Evolutionary conservation across 2,329 filamentous ascomycete genomes (phyloP), one percentile per base, ranked within the genome.

Genomic region (Alternaria hordeiaustralica): DNA sequence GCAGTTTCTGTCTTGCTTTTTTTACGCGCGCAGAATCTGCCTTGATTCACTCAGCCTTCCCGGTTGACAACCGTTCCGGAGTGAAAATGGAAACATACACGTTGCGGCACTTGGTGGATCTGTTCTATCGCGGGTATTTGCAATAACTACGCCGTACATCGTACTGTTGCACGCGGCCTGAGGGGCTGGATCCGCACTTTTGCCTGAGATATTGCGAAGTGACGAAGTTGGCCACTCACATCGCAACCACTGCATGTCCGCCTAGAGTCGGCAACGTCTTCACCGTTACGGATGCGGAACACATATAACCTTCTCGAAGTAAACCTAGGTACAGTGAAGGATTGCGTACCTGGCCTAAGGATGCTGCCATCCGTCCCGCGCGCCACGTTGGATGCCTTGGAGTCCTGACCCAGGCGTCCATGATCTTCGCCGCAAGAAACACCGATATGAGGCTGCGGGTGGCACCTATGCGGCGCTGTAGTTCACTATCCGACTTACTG

Each of bases 321-420:
- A 26, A 11, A 3, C 36, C 2, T 41, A 18, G 36, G n/a, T 41
- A 41, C 23, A 30, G 26, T 13, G 45, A 13, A 58, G 30, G 33
- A 45, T 51, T 49, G 21, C 21, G 36, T 26, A 45, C 54, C 46
- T 58, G 23, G 46, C 13, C 58, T 36, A 36, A 46, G 26, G 46
- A 28, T 33, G 20, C 21, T 44, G 30, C 46, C 58, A 61, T 41
- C 54, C 46, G 46, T 45, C 25, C 55, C 59, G 55, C 30, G 36
- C 49, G 54, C 54, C 59, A 51, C 46, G 33, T 50, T 58, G 55
- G 54, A 61, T 45, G 59, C 59, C 59, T 60, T 60, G 53, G 51
- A 57, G 58, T 55, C 58, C 58, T 61, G 55, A 55, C 53, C 30
- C 45, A n/a, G 49, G 44, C 33, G 30, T 61, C 53, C 20, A 50